Conservation (phyloP, 2,329 filamentous ascomycete species). For the Penicillium griseofulvum region DNA sequence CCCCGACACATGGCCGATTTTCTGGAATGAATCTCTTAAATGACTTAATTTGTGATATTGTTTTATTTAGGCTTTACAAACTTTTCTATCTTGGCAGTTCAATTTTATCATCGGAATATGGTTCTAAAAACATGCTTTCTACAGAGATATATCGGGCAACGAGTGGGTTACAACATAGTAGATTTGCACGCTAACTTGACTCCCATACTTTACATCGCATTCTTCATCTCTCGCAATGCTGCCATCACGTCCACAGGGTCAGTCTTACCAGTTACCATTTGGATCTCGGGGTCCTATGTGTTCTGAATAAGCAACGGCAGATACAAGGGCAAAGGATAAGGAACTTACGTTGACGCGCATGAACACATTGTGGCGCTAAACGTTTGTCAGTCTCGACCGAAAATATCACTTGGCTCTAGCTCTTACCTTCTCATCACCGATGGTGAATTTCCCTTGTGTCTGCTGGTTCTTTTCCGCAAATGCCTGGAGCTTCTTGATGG, state of each 20-base stretch:
- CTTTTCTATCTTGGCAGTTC: not conserved
- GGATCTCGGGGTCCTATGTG: slow-evolving; percentile 71
- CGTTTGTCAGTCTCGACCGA: not conserved
- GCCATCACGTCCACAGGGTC: slow-evolving; percentile 82
- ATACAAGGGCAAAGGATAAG: not conserved
- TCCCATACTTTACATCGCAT: slow-evolving; percentile 38
- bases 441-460: slow-evolving; percentile 94
- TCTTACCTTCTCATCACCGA: slow-evolving; percentile 88
- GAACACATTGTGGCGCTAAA: slow-evolving; percentile 87
- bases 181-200: not conserved
- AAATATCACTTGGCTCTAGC: not conserved
- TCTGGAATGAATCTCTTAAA: not conserved
- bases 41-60: not conserved
- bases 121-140: not conserved
- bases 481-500: slow-evolving; percentile 71
- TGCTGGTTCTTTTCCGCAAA: slow-evolving; percentile 79
- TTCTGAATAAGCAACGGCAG: slow-evolving; percentile 10
- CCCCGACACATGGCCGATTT: not conserved
- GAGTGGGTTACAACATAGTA: not conserved
- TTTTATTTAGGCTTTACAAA: not conserved
- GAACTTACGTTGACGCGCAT: slow-evolving; percentile 75
- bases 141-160: not conserved
- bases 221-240: slow-evolving; percentile 84
- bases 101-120: not conserved
- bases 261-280: slow-evolving; percentile 77